Evolutionary conservation across 805 yeast genomes (phyloP).

Genomic region (Kuraishia ogatae): DNA sequence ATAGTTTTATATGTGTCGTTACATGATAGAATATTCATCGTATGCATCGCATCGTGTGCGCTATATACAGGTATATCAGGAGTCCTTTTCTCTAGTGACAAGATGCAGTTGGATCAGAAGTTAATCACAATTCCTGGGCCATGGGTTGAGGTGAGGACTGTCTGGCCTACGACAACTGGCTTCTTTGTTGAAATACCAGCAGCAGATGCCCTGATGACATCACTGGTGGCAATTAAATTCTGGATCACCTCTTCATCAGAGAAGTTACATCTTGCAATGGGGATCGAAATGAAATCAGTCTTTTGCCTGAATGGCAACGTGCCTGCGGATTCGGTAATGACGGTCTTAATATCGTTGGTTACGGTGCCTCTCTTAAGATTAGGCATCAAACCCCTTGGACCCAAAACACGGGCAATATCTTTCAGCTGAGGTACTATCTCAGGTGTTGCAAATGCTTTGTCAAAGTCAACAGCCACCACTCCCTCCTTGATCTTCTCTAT

Average conservation of each 20-base stretch:
- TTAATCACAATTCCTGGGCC: constrained; percentile 76
- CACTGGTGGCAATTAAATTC: constrained; percentile 60
- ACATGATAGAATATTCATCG: neutral
- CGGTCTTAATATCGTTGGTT: constrained; percentile 46
- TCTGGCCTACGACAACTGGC: constrained; percentile 62
- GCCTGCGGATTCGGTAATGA: constrained; percentile 52
- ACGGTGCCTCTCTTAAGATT: constrained; percentile 81
- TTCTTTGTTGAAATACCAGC: constrained; percentile 53
- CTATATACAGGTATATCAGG: neutral
- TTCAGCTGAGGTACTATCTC: constrained; percentile 60
- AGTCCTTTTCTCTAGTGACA: neutral
- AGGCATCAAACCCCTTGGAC: constrained; percentile 89
- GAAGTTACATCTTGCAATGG: constrained; percentile 73
- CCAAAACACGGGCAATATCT: constrained; percentile 69
- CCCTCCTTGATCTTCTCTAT: constrained; percentile 51
- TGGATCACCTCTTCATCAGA: constrained; percentile 66
- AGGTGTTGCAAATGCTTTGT: constrained; percentile 79
- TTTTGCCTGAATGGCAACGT: constrained; percentile 74
- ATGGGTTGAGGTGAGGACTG: constrained; percentile 58
- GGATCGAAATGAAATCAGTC: constrained; percentile 48
- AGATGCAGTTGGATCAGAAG: constrained; percentile 18
- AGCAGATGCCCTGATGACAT: constrained; percentile 47
- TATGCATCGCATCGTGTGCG: neutral
- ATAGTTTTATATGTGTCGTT: neutral
- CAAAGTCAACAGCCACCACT: constrained; percentile 41